Base-by-base conservation (phyloP, 345 rosid species). In the Syzygium grande region DNA sequence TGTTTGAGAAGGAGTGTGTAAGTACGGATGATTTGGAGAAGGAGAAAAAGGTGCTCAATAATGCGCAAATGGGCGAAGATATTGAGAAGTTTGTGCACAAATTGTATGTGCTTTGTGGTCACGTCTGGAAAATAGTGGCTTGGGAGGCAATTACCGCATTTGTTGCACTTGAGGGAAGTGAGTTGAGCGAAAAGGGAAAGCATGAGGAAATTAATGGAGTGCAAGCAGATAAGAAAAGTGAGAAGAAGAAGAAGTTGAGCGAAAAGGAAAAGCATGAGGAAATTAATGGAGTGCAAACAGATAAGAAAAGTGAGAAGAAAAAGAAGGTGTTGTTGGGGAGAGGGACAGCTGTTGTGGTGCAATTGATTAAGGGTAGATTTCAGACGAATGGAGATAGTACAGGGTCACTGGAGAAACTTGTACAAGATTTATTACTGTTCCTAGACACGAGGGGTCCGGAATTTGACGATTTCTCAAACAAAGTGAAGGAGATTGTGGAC, bases 101-200 rank as follows among this genome's bases (percentile, higher is more conserved):
- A 84, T 93, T 93, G 88, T 90, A 92, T 86, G 84, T 51, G 51
- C 90, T 92, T 87, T 80, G 94, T 84, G 93, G 90, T 13, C 77
- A 85, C 89, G 96, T 93, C 49, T 94, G 96, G 96, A 95, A 89
- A 88, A 91, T 94, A 87, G 95, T 97, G 88, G 92, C 92, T 9
- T 97, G 98, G 96, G 99, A 97, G 90, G 95, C 93, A 4, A 91
- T 94, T 41, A 88, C 93, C 19, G 96, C 98, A 0, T 92, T 92
- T 91, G 85, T 93, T 80, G 92, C 92, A 0, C 96, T 95, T 79
- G 97, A 94, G 79, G 97, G 98, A 65, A 92, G 88, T 22, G 95
- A 94, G 25, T 56, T 91, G 84, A 85, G 52, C 87, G 90, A 87
- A 79, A 92, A 90, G 89, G 89, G 86, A 77, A 83, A 87, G 59